Percentiles rank a stretch among this genome's conserved stretches.
phyloP scores from a whole-genome alignment of 1,284 basidiomycete species.

The Sporisorium graminicola region DNA sequence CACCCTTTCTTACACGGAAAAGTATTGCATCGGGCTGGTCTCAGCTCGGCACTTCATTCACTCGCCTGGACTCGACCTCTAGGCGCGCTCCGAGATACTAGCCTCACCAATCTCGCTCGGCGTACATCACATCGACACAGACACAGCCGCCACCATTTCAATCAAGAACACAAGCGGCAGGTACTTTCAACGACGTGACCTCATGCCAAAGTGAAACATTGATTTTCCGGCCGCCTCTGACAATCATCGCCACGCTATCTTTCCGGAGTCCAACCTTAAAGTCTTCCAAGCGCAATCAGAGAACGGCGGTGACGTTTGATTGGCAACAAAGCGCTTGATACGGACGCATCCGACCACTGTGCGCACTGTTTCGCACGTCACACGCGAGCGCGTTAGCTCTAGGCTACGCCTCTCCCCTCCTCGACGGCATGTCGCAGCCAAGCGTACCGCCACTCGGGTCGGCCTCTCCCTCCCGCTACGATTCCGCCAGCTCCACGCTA shows the following conservation, averaged over 20 bases:
- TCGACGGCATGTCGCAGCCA: conserved; percentile 27
- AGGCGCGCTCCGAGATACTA: neutral
- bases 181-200: neutral
- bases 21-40: conserved; percentile 15
- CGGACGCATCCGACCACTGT: neutral
- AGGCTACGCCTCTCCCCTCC: conserved; percentile 2
- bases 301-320: neutral
- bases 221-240: neutral
- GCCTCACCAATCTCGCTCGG: neutral
- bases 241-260: neutral
- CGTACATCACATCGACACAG: neutral
- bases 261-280: neutral
- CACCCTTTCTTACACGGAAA: neutral
- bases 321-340: neutral
- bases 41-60: neutral
- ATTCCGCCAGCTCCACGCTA: conserved; percentile 24
- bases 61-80: neutral
- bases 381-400: conserved; percentile 3
- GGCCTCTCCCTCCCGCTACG: conserved; percentile 35
- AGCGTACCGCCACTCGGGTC: conserved; percentile 12
- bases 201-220: neutral
- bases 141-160: neutral
- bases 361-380: neutral
- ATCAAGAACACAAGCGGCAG: neutral
- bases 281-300: neutral